A percentile compares a stretch with the other conserved stretches of the same genome.
Evolutionary conservation across 345 rosid species (phyloP).

Genomic region (Brassica carinata): DNA sequence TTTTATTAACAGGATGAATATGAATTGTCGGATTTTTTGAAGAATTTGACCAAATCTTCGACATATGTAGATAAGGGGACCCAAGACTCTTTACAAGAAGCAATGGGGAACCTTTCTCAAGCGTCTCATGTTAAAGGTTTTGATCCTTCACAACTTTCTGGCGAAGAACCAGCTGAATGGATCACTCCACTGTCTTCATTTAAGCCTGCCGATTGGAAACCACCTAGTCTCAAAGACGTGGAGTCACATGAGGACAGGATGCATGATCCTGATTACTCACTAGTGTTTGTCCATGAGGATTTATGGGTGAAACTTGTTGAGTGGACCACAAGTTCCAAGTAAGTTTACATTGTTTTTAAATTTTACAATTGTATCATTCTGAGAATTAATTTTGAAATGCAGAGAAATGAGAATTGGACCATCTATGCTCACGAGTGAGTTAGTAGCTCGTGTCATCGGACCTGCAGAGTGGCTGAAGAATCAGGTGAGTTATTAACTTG

Average conservation of each 20-base stretch:
- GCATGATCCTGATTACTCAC: not conserved
- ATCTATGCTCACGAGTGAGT: not conserved
- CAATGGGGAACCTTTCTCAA: too few species aligned
- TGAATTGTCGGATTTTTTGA: too few species aligned
- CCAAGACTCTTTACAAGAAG: too few species aligned
- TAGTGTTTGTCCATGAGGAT: not conserved
- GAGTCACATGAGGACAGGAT: not conserved
- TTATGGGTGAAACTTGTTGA: not conserved
- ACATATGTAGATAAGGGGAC: too few species aligned
- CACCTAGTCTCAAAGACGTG: not conserved
- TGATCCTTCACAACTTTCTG: not conserved
- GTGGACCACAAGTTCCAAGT: not conserved
- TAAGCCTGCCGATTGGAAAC: not conserved
- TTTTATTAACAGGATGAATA: not conserved
- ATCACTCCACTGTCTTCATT: not conserved
- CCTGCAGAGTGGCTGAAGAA: not conserved
- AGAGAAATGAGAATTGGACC: not conserved
- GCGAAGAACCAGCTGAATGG: not conserved
- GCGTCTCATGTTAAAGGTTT: too few species aligned
- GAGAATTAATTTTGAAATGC: not conserved
- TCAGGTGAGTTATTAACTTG: not conserved
- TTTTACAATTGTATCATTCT: not conserved
- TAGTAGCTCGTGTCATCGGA: not conserved
- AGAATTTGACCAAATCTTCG: too few species aligned
- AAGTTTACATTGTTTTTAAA: not conserved